Conservation (phyloP, 176 grass and related monocot genomes). For the Puya raimondii region DNA sequence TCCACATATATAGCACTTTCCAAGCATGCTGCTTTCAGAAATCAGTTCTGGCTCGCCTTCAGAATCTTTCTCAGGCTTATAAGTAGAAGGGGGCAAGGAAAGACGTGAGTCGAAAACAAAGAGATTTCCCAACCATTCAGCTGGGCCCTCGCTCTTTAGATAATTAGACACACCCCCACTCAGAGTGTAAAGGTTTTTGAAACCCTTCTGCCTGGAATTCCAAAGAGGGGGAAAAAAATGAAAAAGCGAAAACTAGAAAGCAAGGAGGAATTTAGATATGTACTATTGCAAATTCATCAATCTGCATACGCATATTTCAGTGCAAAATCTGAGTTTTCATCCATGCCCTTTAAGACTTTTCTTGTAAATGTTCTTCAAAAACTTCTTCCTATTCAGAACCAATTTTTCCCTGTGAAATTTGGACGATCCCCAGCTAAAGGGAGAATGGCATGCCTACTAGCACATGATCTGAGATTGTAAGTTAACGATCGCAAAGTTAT, state of each 20-base stretch:
- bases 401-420: too few species aligned
- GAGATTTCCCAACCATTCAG: constrained; percentile 75
- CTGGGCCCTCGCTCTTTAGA: constrained; percentile 56
- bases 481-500: neutral
- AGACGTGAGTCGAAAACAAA: constrained; percentile 84
- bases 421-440: too few species aligned
- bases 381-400: too few species aligned
- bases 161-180: constrained; percentile 89
- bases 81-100: constrained; percentile 61
- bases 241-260: neutral
- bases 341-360: too few species aligned
- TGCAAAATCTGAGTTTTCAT: neutral
- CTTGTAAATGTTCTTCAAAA: too few species aligned
- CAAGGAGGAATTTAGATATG: too few species aligned
- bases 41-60: constrained; percentile 2
- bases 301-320: neutral
- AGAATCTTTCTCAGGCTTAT: constrained; percentile 13
- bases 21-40: constrained; percentile 22
- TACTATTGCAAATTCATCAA: neutral
- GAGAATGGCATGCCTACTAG: too few species aligned
- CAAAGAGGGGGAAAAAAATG: neutral
- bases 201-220: constrained; percentile 61
- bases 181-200: constrained; percentile 67
- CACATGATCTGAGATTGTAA: neutral
- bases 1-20: constrained; percentile 58